Evolutionary conservation across 345 rosid genomes (phyloP), one percentile per base, ranked within the genome.

Genomic region (Lepidium aucheri): DNA sequence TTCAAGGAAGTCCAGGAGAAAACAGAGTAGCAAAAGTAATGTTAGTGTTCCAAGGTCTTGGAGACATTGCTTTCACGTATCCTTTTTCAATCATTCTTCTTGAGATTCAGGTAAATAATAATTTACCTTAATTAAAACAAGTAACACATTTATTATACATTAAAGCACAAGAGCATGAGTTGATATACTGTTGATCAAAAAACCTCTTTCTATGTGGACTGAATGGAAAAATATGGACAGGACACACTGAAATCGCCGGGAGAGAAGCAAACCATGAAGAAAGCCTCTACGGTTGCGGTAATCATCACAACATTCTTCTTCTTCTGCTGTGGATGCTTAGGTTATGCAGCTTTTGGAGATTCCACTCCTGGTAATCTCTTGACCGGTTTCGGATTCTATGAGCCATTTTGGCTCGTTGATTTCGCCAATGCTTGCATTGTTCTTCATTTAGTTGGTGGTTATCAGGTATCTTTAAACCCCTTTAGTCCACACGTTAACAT

Each of bases 321-420:
- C 68, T 36, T 87, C 49, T 81, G 84, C 35, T 90, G 97, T 28
- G 97, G 95, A 42, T 84, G 92, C 77, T 66, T 86, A 20, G 92
- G 97, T 0, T 90, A 86, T 26, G 97, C 92, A 8, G 90, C 97
- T n/a, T 85, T 90, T 16, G 95, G 90, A 6, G 86, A 90, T 72
- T 53, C 65, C 2, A 83, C 90, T 6, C 97, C 95, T 0, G 88
- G 87, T 41, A 90, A 86, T 75, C 87, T 87, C 18, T 64, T 87
- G 63, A 90, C 92, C 5, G 95, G 87, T 34, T 87, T 83, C 24
- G 92, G 95, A 34, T 90, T 90, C 77, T 87, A 80, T 53, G 82
- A 87, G 54, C 97, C 97, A 3, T 87, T 78, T 53, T 90, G 97
- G 97, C 86, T 83, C 0, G 67, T 88, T 0, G 89, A 85, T 74